Percentiles rank a stretch among this genome's conserved stretches.
phyloP scores from a whole-genome alignment of 1,139 yeast species.

The Yarrowia galli region DNA sequence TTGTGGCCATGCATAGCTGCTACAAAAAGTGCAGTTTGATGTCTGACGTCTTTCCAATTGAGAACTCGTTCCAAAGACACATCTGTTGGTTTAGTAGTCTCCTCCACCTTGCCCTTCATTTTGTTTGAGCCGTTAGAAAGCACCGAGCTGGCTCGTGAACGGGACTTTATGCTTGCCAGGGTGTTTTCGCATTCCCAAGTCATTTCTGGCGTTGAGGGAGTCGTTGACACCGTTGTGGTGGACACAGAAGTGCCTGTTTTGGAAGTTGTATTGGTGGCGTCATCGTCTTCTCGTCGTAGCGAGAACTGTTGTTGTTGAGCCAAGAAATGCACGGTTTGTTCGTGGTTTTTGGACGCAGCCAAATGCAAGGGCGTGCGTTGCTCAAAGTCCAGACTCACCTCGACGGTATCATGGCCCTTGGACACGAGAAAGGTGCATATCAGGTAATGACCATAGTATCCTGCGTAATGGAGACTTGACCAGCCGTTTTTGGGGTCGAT shows the following conservation, averaged over 20 bases:
- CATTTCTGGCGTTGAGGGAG: slow-evolving; percentile 15
- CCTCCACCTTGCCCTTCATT: neutral
- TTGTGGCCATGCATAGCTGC: slow-evolving; percentile 72
- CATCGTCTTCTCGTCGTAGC: slow-evolving; percentile 3
- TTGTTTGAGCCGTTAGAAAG: neutral
- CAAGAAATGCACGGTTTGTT: slow-evolving; percentile 80
- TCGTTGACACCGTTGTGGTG: slow-evolving; percentile 4
- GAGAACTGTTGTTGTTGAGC: slow-evolving; percentile 63
- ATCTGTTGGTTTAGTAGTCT: neutral
- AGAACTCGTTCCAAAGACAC: slow-evolving; percentile 27
- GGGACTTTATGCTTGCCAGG: neutral
- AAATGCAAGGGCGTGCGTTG: slow-evolving; percentile 78
- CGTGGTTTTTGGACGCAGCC: slow-evolving; percentile 71
- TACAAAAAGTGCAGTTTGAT: slow-evolving; percentile 71
- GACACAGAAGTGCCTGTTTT: slow-evolving; percentile 6
- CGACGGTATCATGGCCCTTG: slow-evolving; percentile 59
- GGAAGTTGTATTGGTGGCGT: neutral
- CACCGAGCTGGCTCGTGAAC: slow-evolving; percentile 5
- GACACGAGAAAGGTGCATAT: slow-evolving; percentile 66
- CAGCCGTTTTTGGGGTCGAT: slow-evolving; percentile 80
- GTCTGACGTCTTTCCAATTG: slow-evolving; percentile 55
- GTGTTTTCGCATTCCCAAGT: slow-evolving; percentile 18
- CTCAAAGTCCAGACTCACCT: slow-evolving; percentile 65
- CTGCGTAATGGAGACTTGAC: slow-evolving; percentile 89
- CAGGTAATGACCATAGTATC: slow-evolving; percentile 78